Evolutionary conservation across 169 alveolate species (phyloP), one percentile per base, ranked within the genome.

Genomic region (Cryptosporidium meleagridis): DNA sequence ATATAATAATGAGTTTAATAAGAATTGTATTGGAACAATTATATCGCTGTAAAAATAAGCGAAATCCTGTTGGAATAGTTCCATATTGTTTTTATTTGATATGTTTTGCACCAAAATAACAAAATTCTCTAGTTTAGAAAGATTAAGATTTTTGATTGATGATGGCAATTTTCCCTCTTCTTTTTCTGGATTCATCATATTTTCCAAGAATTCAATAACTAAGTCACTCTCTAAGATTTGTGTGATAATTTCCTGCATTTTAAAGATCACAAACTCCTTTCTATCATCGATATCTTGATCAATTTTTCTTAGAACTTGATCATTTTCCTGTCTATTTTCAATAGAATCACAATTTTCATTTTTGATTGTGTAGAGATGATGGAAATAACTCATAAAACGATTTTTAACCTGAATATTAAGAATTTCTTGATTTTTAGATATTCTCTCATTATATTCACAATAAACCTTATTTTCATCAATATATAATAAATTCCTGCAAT

Each of bases 401-500:
- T 26, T 52, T n/a, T 55, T 37, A 12, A 73, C 8, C 48, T 37
- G 21, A 26, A n/a, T 31, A 9, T 37, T 12, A 26, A 73, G 18
- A 7, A 21, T 4, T 18, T 73, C 18, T 23, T 59, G 71, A 55
- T 37, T n/a, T 35, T 2, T 73, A 14, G 10, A 37, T 18, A 73
- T 41, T 31, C 21, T 29, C 0, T 31, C n/a, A 16, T 55, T 14
- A 26, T 73, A 73, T 14, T 48, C 86, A 9, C 9, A 10, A 55
- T 35, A 55, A 26, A 59, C 39, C 12, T 14, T 33, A 14, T 52
- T 55, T 35, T 73, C 86, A 55, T 73, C 86, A 18, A 73, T 73
- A 55, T 73, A 73, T 0, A 73, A 21, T 35, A 73, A 35, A 73
- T 73, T 73, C 41, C 71, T 73, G 55, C 67, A 73, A 41, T 73